Percentiles rank a stretch among this genome's conserved stretches.
Conservation (phyloP, 2,329 filamentous ascomycete genomes). For the Alternaria sp. region DNA sequence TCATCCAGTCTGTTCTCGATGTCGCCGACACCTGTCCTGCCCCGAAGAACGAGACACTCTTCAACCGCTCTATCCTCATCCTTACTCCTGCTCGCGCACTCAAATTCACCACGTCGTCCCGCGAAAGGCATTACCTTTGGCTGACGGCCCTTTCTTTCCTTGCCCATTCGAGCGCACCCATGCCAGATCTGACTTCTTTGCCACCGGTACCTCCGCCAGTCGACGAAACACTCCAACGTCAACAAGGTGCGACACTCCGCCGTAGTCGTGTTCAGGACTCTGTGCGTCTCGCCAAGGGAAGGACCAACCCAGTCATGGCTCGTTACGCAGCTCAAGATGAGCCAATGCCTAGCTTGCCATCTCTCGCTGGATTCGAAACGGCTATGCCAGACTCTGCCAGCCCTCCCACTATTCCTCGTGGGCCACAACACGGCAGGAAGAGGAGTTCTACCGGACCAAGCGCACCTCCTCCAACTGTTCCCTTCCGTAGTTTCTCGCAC, state of each 20-base stretch:
- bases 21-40: slow-evolving; percentile 91
- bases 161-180: slow-evolving; percentile 82
- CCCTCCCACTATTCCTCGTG: slow-evolving; percentile 74
- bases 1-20: slow-evolving; percentile 94
- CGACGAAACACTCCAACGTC: slow-evolving; percentile 45
- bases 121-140: slow-evolving; percentile 94
- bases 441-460: slow-evolving; percentile 87
- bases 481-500: slow-evolving; percentile 79
- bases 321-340: slow-evolving; percentile 41
- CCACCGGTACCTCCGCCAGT: slow-evolving; percentile 51
- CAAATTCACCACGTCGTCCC: slow-evolving; percentile 86
- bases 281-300: slow-evolving; percentile 84
- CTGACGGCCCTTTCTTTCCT: slow-evolving; percentile 93
- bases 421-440: slow-evolving; percentile 77
- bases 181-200: slow-evolving; percentile 70
- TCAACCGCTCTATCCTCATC: slow-evolving; percentile 94
- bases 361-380: slow-evolving; percentile 47
- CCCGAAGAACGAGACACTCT: slow-evolving; percentile 74
- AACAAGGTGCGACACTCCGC: slow-evolving; percentile 50
- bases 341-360: slow-evolving; percentile 40
- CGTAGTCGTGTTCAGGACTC: slow-evolving; percentile 79
- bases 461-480: slow-evolving; percentile 67
- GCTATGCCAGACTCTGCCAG: slow-evolving; percentile 68
- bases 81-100: slow-evolving; percentile 90
- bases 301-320: slow-evolving; percentile 47